Evolutionary conservation across 2,329 filamentous ascomycete species (phyloP).

Genomic region (Claviceps fusiformis): DNA sequence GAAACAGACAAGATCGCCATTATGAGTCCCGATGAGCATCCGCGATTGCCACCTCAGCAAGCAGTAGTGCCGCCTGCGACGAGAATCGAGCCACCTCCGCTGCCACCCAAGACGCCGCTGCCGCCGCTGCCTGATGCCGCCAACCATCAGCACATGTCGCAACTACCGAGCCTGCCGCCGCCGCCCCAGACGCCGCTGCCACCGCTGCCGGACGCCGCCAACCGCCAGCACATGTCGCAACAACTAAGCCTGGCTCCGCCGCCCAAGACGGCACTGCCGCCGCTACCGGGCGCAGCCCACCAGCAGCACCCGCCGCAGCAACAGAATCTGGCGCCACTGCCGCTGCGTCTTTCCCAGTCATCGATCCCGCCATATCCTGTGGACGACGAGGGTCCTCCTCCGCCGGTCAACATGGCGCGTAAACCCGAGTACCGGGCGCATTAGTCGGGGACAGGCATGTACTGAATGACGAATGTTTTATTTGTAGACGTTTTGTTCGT

Average conservation of each 20-base stretch:
- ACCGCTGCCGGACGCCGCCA: too few species aligned
- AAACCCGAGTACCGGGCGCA: slow-evolving; percentile 58
- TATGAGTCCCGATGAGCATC: slow-evolving; percentile 43
- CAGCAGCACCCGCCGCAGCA: too few species aligned
- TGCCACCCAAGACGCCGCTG: slow-evolving; percentile 53
- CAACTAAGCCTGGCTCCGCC: too few species aligned
- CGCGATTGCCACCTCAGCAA: slow-evolving; percentile 24
- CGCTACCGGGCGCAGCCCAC: too few species aligned
- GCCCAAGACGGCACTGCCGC: too few species aligned
- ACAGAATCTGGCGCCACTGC: slow-evolving; percentile 14
- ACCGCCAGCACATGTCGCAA: too few species aligned
- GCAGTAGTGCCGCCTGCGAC: slow-evolving; percentile 14
- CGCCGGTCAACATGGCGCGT: slow-evolving; percentile 68
- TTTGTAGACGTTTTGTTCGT: neutral
- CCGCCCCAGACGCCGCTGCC: too few species aligned
- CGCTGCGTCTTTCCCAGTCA: slow-evolving; percentile 19
- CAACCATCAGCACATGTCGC: slow-evolving; percentile 12
- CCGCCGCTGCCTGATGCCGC: slow-evolving; percentile 44
- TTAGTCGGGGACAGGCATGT: neutral
- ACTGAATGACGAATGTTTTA: neutral
- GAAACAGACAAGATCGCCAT: slow-evolving; percentile 59
- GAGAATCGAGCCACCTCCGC: slow-evolving; percentile 49
- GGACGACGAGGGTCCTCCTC: slow-evolving; percentile 57
- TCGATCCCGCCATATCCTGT: slow-evolving; percentile 61
- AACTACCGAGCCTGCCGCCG: neutral